A percentile compares a stretch with the other conserved stretches of the same genome.
These are phyloP conservation scores for Magnusiomyces sp. DNA, from an alignment of 1,139 yeast species.

Conservation along the genomic window DNA sequence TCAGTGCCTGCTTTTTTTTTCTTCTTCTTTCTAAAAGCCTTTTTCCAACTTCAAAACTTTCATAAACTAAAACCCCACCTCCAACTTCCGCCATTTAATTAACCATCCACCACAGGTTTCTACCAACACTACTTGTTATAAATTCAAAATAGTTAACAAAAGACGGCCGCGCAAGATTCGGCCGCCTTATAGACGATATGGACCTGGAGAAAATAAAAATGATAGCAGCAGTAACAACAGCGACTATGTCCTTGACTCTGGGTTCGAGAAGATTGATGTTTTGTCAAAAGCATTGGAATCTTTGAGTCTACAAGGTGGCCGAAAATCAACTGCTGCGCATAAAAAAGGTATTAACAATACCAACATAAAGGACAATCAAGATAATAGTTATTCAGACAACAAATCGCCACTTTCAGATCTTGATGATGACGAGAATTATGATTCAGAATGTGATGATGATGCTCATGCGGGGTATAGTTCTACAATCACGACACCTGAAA, in stretches of 20 bases:
- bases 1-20: no score
- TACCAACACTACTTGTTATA: no score
- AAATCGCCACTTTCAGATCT: not conserved
- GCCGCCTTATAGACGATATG: constrained; percentile 70
- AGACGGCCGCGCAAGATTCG: constrained; percentile 74
- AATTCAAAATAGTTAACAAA: constrained; percentile 64
- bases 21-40: no score
- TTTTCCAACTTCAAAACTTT: no score
- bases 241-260: constrained; percentile 15
- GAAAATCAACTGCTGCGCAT: constrained; percentile 11
- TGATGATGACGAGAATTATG: not conserved
- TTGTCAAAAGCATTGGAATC: constrained; percentile 28
- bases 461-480: constrained; percentile 13
- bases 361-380: no score
- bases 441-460: constrained; percentile 13
- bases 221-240: constrained; percentile 16
- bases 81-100: no score
- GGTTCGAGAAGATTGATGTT: constrained; percentile 17
- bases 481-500: constrained; percentile 5
- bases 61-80: no score
- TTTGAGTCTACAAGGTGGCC: constrained; percentile 14
- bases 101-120: no score
- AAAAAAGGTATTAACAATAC: not conserved
- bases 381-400: no score
- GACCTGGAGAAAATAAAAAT: constrained; percentile 40